phyloP scores from a whole-genome alignment of 1,139 yeast genomes.

The Candida albicans region DNA sequence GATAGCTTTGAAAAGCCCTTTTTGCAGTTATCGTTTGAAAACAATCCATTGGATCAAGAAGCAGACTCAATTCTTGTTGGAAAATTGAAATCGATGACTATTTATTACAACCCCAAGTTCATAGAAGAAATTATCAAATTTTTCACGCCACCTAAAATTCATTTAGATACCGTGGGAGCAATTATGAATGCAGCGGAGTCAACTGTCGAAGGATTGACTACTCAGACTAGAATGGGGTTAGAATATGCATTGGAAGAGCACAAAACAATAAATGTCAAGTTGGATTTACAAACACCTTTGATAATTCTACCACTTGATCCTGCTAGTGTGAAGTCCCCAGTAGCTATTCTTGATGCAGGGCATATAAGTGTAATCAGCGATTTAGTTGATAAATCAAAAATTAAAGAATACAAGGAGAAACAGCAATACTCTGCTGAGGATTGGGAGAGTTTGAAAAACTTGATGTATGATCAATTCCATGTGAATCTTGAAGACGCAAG shows the following conservation, averaged over 20 bases:
- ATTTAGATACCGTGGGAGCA: conserved; percentile 86
- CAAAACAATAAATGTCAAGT: conserved; percentile 78
- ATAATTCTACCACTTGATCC: conserved; percentile 88
- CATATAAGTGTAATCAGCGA: conserved; percentile 85
- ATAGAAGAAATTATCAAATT: conserved; percentile 72
- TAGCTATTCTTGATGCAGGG: conserved; percentile 94
- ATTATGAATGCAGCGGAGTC: conserved; percentile 95
- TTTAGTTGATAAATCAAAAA: conserved; percentile 67
- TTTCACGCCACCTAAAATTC: conserved; percentile 84
- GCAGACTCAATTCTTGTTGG: conserved; percentile 80
- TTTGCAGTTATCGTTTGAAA: conserved; percentile 79
- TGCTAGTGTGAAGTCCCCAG: conserved; percentile 77
- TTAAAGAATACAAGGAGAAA: conserved; percentile 71
- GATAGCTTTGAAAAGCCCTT: conserved; percentile 53
- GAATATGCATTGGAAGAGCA: conserved; percentile 95
- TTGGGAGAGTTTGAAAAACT: conserved; percentile 65
- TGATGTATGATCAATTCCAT: conserved; percentile 88
- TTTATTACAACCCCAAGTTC: conserved; percentile 81
- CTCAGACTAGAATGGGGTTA: conserved; percentile 88
- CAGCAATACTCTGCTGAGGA: conserved; percentile 70
- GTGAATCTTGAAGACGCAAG: conserved; percentile 84
- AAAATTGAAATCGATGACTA: conserved; percentile 81
- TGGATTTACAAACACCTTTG: conserved; percentile 92
- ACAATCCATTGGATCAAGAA: conserved; percentile 76
- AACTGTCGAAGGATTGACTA: conserved; percentile 85